phyloP scores from a whole-genome alignment of 345 rosid genomes.

The Litchi chinensis region DNA sequence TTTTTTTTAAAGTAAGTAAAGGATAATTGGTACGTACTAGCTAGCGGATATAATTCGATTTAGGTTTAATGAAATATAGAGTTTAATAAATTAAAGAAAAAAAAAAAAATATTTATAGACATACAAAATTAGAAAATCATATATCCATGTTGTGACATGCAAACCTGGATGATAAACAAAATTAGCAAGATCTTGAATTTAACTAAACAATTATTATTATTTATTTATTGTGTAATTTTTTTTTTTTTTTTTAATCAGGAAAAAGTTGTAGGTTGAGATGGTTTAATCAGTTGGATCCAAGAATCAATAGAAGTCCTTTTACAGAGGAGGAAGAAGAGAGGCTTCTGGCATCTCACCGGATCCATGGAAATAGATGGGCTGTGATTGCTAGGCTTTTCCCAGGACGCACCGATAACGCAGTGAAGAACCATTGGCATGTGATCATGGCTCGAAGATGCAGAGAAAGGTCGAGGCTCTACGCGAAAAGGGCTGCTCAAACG shows the following conservation, averaged over 20 bases:
- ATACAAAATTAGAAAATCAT: no score
- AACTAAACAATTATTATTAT: not conserved
- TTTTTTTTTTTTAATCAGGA: conserved; percentile 38
- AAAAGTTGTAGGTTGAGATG: conserved; percentile 97
- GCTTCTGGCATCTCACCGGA: conserved; percentile 69
- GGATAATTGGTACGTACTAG: no score
- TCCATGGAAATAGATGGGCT: conserved; percentile 95
- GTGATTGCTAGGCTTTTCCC: conserved; percentile 81
- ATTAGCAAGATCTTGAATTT: no score
- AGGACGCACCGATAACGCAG: conserved; percentile 93
- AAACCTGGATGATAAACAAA: no score
- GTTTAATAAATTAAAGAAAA: no score
- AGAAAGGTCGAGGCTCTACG: conserved; percentile 44
- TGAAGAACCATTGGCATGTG: conserved; percentile 98
- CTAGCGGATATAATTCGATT: no score
- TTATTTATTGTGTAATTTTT: no score
- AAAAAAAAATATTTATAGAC: no score
- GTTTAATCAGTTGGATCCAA: conserved; percentile 94
- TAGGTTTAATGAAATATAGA: no score
- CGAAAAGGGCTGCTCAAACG: conserved; percentile 32
- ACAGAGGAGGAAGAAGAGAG: conserved; percentile 92
- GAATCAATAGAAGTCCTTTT: conserved; percentile 83
- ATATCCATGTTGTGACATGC: not conserved
- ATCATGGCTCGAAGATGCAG: conserved; percentile 83
- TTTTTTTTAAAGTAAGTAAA: no score